Conservation (phyloP, 257 asterid species). For the Dorcoceras hygrometricum region DNA sequence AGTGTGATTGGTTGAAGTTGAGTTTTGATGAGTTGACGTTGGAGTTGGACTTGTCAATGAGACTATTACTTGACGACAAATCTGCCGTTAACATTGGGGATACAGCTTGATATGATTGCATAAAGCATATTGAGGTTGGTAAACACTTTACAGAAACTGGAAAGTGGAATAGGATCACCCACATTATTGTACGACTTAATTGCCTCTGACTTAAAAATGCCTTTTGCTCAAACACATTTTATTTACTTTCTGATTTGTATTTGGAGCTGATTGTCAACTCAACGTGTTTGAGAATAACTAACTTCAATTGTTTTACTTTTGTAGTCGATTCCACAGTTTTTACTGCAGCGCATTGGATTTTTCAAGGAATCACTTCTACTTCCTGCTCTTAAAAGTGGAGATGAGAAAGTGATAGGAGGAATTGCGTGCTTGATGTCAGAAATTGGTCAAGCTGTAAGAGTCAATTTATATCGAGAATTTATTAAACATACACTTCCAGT, state of each 20-base stretch:
- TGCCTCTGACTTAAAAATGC: not conserved
- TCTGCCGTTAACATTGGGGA: no score
- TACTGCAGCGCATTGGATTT: constrained; percentile 68
- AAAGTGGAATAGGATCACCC: not conserved
- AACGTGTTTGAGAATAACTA: constrained; percentile 13
- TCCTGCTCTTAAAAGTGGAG: constrained; percentile 78
- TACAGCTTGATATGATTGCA: no score
- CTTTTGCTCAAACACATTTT: not conserved
- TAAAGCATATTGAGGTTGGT: no score
- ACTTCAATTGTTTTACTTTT: constrained; percentile 29
- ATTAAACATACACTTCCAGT: constrained; percentile 5
- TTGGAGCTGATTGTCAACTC: constrained; percentile 8
- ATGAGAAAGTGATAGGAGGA: constrained; percentile 70
- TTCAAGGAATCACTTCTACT: constrained; percentile 68
- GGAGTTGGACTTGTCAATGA: no score
- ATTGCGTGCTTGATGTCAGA: constrained; percentile 89
- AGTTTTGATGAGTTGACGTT: no score
- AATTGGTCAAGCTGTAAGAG: constrained; percentile 90
- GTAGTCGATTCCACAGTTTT: constrained; percentile 73
- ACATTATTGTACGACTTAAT: not conserved
- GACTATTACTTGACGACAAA: no score
- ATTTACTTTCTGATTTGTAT: no score
- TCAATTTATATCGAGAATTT: constrained; percentile 16
- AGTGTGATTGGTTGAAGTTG: no score
- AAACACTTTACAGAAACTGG: no score